Base-by-base conservation (phyloP, 2,329 filamentous ascomycete species). In the Fusarium transvaalense region DNA sequence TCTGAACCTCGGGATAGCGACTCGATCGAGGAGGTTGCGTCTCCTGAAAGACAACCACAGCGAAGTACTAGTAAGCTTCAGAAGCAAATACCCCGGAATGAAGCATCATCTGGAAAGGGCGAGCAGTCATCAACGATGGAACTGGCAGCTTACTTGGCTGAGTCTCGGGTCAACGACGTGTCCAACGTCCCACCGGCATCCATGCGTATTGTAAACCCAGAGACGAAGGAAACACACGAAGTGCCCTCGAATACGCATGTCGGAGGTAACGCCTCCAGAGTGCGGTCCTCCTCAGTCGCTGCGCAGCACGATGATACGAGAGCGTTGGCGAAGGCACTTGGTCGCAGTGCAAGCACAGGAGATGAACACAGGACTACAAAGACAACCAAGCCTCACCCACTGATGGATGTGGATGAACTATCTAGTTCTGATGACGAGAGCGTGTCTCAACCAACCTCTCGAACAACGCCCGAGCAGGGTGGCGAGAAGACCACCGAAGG, bases 321-420 rank as follows among this genome's bases (percentile, higher is more conserved):
- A 14, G 63, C 63, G 15, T 42, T 69, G 21, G 66, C 71, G 34
- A 76, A 71, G 61, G 61, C 50, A 14, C 59, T 71, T 6, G 48
- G 71, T 19, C 74, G 73, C 9, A 77, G 72, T 56, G 64, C 71
- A 12, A 78, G 76, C 54, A 73, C 77, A 39, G 82, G 77, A 54
- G 79, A 75, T 39, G 86, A 88, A 38, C 73, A 82, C 3, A 87
- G 85, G 73, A 86, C 85, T 19, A 82, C 84, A 59, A 88, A 88
- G 77, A 58, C 74, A 6, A 60, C 69, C 35, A 77, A 74, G 68
- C 85, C 89, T 2, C 89, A 88, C 66, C 81, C 86, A 17, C 87
- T 90, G 25, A 83, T 90, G 65, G 89, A 90, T 56, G 82, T 93
- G 14, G 91, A 93, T 73, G 90, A 92, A 67, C 91, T 91, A 45